These are phyloP conservation scores for Antrodiella citrinella DNA, from an alignment of 768 basidiomycete genomes.

Conservation along the genomic window DNA sequence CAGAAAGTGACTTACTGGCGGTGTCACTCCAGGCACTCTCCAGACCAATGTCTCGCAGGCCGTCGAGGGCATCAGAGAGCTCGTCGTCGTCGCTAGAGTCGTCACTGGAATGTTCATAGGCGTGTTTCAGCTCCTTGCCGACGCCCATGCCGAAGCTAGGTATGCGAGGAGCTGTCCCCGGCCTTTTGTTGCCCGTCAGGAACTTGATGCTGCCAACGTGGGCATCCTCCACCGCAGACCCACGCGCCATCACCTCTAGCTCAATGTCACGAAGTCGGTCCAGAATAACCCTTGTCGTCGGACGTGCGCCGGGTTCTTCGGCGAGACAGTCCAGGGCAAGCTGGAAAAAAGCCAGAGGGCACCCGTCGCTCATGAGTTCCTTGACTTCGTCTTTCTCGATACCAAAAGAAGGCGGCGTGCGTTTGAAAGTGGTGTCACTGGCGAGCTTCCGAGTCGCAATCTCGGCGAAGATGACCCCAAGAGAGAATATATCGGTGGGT, in stretches of 20 bases:
- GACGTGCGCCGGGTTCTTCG: conserved; percentile 58
- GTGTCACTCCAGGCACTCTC: conserved; percentile 40
- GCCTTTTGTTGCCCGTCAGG: conserved; percentile 55
- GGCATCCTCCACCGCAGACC: conserved; percentile 55
- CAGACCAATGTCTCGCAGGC: conserved; percentile 43
- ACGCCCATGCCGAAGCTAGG: conserved; percentile 79
- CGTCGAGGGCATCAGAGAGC: conserved; percentile 50
- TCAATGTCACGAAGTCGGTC: conserved; percentile 75
- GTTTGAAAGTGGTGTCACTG: conserved; percentile 71
- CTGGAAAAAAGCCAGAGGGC: conserved; percentile 68
- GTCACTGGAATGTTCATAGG: conserved; percentile 26
- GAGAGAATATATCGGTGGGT: conserved; percentile 89
- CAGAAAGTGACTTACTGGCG: conserved; percentile 25
- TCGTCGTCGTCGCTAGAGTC: conserved; percentile 60
- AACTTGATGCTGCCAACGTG: conserved; percentile 86
- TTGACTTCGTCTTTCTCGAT: conserved; percentile 72
- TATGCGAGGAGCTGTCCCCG: conserved; percentile 58
- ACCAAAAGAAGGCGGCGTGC: conserved; percentile 70
- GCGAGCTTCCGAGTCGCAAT: conserved; percentile 81
- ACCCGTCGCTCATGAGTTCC: conserved; percentile 57
- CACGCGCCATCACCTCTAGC: conserved; percentile 65
- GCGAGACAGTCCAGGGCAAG: conserved; percentile 75
- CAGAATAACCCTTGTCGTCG: conserved; percentile 74
- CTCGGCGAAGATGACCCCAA: conserved; percentile 91
- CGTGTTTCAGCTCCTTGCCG: conserved; percentile 45